Evolutionary conservation across 371 early-diverging fungal genomes (phyloP).

Genomic region (Funneliformis caledonium): DNA sequence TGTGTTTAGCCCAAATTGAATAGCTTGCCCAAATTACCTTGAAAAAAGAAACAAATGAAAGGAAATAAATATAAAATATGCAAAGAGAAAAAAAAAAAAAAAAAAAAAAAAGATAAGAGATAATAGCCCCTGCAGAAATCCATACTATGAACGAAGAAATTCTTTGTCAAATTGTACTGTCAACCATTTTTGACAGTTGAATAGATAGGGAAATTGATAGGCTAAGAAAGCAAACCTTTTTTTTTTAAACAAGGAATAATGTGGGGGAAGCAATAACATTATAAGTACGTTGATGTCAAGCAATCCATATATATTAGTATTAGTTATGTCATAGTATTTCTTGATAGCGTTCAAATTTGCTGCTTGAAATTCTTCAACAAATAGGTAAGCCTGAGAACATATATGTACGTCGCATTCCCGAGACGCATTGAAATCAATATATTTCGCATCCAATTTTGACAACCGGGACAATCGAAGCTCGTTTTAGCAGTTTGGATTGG

Average conservation of each 20-base stretch:
- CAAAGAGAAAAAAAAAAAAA: background rate
- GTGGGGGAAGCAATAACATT: background rate
- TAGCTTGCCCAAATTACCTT: background rate
- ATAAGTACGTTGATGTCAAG: background rate
- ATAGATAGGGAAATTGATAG: background rate
- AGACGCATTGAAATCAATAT: background rate
- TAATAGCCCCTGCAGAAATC: background rate
- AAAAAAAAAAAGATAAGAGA: background rate
- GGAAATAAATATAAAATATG: background rate
- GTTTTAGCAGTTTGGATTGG: background rate
- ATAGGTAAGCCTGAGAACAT: background rate
- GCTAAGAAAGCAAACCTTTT: background rate
- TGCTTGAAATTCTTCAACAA: too few relatives aligned
- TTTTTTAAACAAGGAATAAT: slow-evolving; percentile 1
- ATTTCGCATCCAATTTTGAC: background rate
- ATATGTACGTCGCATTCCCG: background rate
- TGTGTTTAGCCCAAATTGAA: background rate
- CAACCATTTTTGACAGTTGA: background rate
- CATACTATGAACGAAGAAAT: background rate
- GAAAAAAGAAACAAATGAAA: background rate
- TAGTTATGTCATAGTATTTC: background rate
- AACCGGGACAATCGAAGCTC: background rate
- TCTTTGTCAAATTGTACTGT: background rate
- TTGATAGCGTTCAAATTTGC: too few relatives aligned
- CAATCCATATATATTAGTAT: too few relatives aligned